These are phyloP conservation scores for Backusella mclennaniae DNA, from an alignment of 192 early-diverging fungal species.

Conservation along the genomic window DNA sequence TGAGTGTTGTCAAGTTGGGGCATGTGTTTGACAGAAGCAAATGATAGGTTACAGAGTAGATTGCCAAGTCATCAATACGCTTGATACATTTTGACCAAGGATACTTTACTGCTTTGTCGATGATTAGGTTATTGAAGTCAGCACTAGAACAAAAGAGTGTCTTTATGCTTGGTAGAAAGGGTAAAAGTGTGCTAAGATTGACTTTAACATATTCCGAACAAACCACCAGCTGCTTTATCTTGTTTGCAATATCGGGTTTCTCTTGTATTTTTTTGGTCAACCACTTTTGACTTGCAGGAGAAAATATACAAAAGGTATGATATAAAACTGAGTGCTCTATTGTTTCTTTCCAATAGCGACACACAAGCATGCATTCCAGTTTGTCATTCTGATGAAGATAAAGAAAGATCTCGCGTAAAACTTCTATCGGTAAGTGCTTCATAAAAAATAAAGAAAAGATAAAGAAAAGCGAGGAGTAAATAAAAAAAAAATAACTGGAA, in stretches of 20 bases:
- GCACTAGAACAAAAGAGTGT: background rate
- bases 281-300: background rate
- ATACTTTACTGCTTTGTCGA: background rate
- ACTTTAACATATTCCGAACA: background rate
- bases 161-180: background rate
- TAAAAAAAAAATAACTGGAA: background rate
- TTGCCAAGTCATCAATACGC: background rate
- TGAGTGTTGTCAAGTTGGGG: background rate
- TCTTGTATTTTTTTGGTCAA: background rate
- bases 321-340: background rate
- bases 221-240: background rate
- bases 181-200: background rate
- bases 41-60: background rate
- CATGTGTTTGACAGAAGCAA: background rate
- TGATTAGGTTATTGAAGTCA: background rate
- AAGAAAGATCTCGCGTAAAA: background rate
- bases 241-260: background rate
- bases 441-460: background rate
- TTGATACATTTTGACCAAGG: background rate
- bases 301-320: background rate
- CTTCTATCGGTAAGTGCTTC: background rate
- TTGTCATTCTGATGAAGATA: background rate
- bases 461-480: background rate
- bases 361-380: conserved; percentile 1
- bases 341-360: background rate